phyloP scores from a whole-genome alignment of 1,139 yeast genomes.

The Scheffersomyces parashehatae region DNA sequence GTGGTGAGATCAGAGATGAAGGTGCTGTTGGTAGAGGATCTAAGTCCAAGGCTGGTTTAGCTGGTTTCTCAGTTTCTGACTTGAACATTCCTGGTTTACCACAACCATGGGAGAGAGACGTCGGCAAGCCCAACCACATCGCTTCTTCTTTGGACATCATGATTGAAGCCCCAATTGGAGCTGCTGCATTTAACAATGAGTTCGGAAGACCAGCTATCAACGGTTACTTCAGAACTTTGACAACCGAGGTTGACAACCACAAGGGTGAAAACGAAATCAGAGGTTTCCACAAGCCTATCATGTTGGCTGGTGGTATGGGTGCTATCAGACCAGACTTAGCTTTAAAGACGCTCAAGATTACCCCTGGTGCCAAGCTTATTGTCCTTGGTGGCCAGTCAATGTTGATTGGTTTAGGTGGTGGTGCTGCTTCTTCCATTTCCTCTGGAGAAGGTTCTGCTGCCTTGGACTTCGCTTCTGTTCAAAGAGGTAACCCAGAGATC shows the following conservation, averaged over 20 bases:
- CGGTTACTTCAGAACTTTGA: conserved; percentile 95
- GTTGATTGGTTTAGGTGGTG: conserved; percentile 99
- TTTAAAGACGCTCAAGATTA: conserved; percentile 79
- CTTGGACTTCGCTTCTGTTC: conserved; percentile 97
- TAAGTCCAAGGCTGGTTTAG: conserved; percentile 91
- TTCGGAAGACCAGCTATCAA: conserved; percentile 97
- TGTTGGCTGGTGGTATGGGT: conserved; percentile 99
- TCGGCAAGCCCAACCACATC: conserved; percentile 92
- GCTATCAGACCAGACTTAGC: conserved; percentile 93
- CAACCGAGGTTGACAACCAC: conserved; percentile 68
- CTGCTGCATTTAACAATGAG: conserved; percentile 98
- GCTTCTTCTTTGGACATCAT: conserved; percentile 92
- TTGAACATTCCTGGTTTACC: conserved; percentile 78
- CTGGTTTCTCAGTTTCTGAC: conserved; percentile 93
- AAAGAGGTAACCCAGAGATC: conserved; percentile 99
- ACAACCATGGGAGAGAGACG: conserved; percentile 91
- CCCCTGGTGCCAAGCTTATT: conserved; percentile 90
- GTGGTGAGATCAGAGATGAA: conserved; percentile 99
- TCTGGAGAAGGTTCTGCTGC: conserved; percentile 96
- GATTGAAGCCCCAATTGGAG: conserved; percentile 97
- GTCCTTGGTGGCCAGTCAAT: conserved; percentile 98
- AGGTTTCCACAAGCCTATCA: conserved; percentile 98
- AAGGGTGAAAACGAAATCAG: conserved; percentile 73
- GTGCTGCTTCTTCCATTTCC: conserved; percentile 95
- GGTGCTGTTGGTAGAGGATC: conserved; percentile 99